These are phyloP conservation scores for Pezicula neosporulosa DNA, from an alignment of 2,329 filamentous ascomycete genomes.

Conservation along the genomic window DNA sequence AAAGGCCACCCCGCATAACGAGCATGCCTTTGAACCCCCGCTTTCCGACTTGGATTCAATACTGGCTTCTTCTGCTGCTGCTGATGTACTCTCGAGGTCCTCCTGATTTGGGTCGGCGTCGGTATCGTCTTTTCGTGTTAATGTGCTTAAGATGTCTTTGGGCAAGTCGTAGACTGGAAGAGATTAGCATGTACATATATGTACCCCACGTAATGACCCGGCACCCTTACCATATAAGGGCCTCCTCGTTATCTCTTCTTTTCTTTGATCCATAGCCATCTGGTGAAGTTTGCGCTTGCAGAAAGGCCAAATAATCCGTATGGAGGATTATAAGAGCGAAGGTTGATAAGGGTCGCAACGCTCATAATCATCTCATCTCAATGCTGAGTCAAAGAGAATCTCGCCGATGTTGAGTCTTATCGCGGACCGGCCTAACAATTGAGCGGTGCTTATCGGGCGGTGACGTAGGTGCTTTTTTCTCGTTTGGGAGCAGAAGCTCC, in stretches of 20 bases:
- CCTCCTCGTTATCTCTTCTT: conserved; percentile 33
- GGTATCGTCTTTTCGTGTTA: conserved; percentile 27
- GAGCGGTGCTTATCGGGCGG: conserved; percentile 3
- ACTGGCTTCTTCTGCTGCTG: conserved; percentile 29
- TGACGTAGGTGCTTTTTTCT: conserved; percentile 9
- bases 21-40: conserved; percentile 70
- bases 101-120: conserved; percentile 18
- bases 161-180: conserved; percentile 29
- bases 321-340: too few species aligned
- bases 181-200: conserved; percentile 7
- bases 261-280: conserved; percentile 26
- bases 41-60: conserved; percentile 33
- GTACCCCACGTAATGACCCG: not conserved
- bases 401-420: not conserved
- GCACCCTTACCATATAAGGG: conserved; percentile 33
- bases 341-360: too few species aligned
- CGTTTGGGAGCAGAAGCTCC: too few species aligned
- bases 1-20: conserved; percentile 74
- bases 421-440: not conserved
- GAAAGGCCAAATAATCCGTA: not conserved
- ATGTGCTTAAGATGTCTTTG: conserved; percentile 29
- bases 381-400: too few species aligned
- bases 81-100: conserved; percentile 16
- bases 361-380: not conserved
- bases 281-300: not conserved